Evolutionary conservation across 441 rosid genomes (phyloP), one percentile per base, ranked within the genome.

Genomic region (Eugenia klotzschiana): DNA sequence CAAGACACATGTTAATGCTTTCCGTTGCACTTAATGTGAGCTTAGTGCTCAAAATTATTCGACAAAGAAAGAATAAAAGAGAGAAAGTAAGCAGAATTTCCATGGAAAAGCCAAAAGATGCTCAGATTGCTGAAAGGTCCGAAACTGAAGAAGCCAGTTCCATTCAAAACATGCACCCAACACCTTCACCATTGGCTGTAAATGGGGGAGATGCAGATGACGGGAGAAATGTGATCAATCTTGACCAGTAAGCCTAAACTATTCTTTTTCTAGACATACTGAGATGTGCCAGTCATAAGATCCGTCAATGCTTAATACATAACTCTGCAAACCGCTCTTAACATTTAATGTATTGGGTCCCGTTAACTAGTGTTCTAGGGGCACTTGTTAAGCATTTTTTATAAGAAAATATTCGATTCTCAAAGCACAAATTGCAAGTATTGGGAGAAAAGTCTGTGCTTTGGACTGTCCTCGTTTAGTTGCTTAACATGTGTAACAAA

Each of bases 21-120:
- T 94, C 99, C 14, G 25, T 93, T 40, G 98, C 98, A n/a, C 74
- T 94, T 49, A 96, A 96, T 81, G 87, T 88, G 56, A 91, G 92
- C 81, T 87, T 96, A 82, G 56, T 94, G 85, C 86, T 92, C 77
- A 91, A 85, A 89, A 80, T 87, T 22, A 53, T 90, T 82, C 86
- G 77, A 46, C 87, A 87, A 26, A 80, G 79, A 56, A 84, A 82
- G 26, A 82, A 73, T 54, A 57, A 54, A 4, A 77, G 51, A 29
- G 83, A 55, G 81, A n/a, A 81, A 80, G 82, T 69, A 72, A 25
- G 26, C 43, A 79, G 85, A 46, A 27, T 41, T 40, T 83, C 84
- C 27, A 40, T 20, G 60, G 43, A 41, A 58, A 80, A 80, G 40
- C 29, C 51, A 37, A 37, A 26, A 50, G 60, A 51, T 29, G 64